These are phyloP conservation scores for Gyrodon lividus DNA, from an alignment of 768 basidiomycete species.

Conservation along the genomic window DNA sequence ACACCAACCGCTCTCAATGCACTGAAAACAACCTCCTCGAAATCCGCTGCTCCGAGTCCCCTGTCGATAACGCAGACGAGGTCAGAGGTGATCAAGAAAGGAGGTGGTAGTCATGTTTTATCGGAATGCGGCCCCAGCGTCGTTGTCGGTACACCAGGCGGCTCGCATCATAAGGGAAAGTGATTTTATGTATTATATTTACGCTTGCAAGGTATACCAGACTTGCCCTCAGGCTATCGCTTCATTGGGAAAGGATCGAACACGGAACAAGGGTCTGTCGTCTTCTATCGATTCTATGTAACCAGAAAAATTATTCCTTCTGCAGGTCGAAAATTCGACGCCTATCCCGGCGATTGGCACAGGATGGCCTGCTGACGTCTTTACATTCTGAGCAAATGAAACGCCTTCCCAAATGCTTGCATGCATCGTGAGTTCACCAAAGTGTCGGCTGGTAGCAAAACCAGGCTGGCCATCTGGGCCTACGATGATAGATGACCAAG, in stretches of 20 bases:
- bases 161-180: too few species aligned
- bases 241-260: conserved; percentile 46
- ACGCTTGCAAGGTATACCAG: neutral
- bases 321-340: conserved; percentile 55
- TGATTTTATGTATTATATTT: neutral
- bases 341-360: conserved; percentile 59
- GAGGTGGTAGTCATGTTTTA: too few species aligned
- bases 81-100: too few species aligned
- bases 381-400: conserved; percentile 44
- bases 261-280: conserved; percentile 33
- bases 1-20: too few species aligned
- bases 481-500: conserved; percentile 60
- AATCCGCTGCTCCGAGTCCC: too few species aligned
- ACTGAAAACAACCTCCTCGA: too few species aligned
- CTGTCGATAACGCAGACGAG: too few species aligned
- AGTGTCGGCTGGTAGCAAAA: conserved; percentile 39
- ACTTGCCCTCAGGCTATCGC: conserved; percentile 62
- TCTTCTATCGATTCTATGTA: conserved; percentile 36
- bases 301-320: conserved; percentile 67
- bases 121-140: too few species aligned
- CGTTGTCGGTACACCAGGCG: too few species aligned
- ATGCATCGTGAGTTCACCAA: conserved; percentile 37
- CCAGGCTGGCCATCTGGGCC: conserved; percentile 44
- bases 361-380: neutral
- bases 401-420: conserved; percentile 55